Conservation (phyloP, 2,329 filamentous ascomycete genomes). For the Didymella pinodella region DNA sequence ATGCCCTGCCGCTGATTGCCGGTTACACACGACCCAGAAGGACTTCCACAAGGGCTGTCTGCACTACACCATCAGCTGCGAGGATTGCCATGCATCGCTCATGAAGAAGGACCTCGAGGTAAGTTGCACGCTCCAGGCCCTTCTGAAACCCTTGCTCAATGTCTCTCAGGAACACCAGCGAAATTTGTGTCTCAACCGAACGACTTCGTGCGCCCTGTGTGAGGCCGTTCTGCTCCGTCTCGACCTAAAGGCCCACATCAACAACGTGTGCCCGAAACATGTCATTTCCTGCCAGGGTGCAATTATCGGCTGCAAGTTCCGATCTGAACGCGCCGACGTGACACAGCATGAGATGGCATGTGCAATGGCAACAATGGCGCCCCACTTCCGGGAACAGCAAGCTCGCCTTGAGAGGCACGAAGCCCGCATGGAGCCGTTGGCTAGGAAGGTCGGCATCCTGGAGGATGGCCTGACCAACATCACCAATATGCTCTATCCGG, state of each 20-base stretch:
- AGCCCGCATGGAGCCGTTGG: constrained; percentile 53
- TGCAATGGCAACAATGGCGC: constrained; percentile 57
- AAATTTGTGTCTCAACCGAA: constrained; percentile 60
- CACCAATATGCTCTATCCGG: constrained; percentile 52
- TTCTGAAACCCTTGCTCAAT: constrained; percentile 40
- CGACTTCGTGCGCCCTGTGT: constrained; percentile 55
- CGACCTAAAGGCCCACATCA: constrained; percentile 53
- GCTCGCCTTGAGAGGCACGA: constrained; percentile 56
- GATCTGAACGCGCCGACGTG: constrained; percentile 51
- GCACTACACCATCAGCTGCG: constrained; percentile 62
- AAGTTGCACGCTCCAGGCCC: constrained; percentile 1
- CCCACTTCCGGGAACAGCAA: constrained; percentile 54
- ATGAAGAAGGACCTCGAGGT: constrained; percentile 64
- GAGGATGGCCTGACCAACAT: constrained; percentile 55
- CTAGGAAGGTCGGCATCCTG: constrained; percentile 55
- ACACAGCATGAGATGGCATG: constrained; percentile 53
- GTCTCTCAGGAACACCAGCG: constrained; percentile 54
- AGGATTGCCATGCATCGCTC: constrained; percentile 61
- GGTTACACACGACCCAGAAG: constrained; percentile 62
- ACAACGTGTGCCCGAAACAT: constrained; percentile 53
- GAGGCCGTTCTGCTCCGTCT: constrained; percentile 51
- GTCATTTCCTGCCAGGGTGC: constrained; percentile 55
- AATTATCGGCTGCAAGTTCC: constrained; percentile 54
- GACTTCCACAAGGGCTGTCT: constrained; percentile 63
- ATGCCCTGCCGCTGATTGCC: constrained; percentile 61